Base-by-base conservation (phyloP, 768 basidiomycete species). In the Lactarius evosmus region DNA sequence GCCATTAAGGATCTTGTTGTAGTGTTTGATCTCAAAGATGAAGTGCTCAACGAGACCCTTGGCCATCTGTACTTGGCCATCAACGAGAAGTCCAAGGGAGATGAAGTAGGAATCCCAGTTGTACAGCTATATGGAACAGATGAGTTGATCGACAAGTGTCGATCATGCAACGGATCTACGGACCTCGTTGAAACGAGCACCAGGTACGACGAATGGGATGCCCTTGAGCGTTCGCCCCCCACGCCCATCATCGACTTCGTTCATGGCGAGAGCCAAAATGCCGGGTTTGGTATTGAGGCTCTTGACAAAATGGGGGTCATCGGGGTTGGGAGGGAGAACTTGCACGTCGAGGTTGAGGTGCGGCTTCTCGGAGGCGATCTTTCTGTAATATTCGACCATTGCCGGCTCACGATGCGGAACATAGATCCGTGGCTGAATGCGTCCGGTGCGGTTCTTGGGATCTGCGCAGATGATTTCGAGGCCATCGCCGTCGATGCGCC, bases 11-110 rank as follows among this genome's bases (percentile, higher is more conserved):
- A 95, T 95, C 77, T 96, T 95, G 79, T 91, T 91, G 73, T 97
- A 97, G 76, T 97, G 92, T 78, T 87, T 93, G 80, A 99, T 97
- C 80, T 98, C 94, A 74, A 98, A 99, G 72, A 97, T 91, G 78
- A 98, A 99, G 75, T 99, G 96, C 60, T 98, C 97, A 50, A 98
- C 95, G 86, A 98, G 94, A 70, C 94, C 93, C 76, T 95, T 93
- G 22, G 97, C 96, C 86, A 98, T 91, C 63, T 87, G 83, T 32
- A 96, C 86, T 70, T 94, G 88, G 30, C 95, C 95, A 72, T 99
- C 96, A 27, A 98, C 93, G 8, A 99, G 85, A 32, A 99, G 84
- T 17, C 96, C 96, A 29, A 98, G 85, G 8, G 91, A 81, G 71
- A 96, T 93, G 74, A 97, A 97, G 78, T 95, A 95, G 7, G 91